Evolutionary conservation across 257 asterid species (phyloP).

Genomic region (Voacanga thouarsii): DNA sequence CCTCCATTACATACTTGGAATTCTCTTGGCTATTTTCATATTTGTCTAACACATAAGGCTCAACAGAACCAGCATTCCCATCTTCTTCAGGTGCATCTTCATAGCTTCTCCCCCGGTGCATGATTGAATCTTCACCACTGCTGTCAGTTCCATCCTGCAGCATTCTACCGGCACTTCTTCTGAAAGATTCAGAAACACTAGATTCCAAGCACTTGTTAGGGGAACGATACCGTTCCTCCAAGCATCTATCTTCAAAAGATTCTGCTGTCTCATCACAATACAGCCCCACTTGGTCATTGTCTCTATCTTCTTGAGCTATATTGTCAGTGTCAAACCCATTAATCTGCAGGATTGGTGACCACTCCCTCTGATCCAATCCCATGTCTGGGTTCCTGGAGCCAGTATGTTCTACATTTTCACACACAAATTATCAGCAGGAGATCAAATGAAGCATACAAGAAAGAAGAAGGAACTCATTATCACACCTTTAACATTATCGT

Average conservation of each 20-base stretch:
- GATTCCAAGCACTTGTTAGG: not conserved
- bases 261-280: not conserved
- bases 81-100: not conserved
- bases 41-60: not conserved
- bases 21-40: not conserved
- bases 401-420: not conserved
- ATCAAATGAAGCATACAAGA: not conserved
- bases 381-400: not conserved
- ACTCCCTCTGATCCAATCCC: not conserved
- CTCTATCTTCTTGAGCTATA: not conserved
- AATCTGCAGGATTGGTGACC: not conserved
- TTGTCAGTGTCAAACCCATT: not conserved
- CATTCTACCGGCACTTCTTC: not conserved
- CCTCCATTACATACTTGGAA: not conserved
- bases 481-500: not conserved
- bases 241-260: not conserved
- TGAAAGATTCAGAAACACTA: not conserved
- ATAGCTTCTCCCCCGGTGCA: not conserved
- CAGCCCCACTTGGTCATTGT: not conserved
- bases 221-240: not conserved
- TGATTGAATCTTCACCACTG: not conserved
- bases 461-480: not conserved
- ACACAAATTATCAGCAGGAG: not conserved
- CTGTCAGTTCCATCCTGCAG: not conserved
- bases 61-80: no score